These are phyloP conservation scores for Penicillium coffeae DNA, from an alignment of 495 filamentous ascomycete species.

Conservation along the genomic window DNA sequence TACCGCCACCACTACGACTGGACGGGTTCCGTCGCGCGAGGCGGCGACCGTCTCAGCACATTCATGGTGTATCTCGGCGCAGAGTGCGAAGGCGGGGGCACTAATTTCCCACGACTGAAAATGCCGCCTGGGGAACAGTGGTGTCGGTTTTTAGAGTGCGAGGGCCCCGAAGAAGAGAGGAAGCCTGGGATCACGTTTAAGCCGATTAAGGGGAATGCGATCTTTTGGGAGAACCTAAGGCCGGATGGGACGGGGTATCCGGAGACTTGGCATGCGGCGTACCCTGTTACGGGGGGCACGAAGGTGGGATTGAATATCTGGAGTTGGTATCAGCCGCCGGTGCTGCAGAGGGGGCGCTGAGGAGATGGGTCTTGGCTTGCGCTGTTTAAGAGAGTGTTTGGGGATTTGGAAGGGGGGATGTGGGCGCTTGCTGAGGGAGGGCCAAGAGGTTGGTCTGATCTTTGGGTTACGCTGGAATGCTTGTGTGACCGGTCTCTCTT, in stretches of 20 bases:
- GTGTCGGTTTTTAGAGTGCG: conserved; percentile 60
- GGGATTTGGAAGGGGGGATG: neutral
- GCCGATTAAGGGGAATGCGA: conserved; percentile 63
- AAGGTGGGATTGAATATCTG: conserved; percentile 86
- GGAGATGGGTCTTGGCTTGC: neutral
- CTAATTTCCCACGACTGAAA: conserved; percentile 52
- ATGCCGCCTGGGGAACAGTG: conserved; percentile 43
- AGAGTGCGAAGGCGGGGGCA: conserved; percentile 58
- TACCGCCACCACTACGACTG: conserved; percentile 60
- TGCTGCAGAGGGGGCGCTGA: conserved; percentile 9
- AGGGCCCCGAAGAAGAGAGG: conserved; percentile 18
- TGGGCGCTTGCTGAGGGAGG: neutral
- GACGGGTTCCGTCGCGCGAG: conserved; percentile 38
- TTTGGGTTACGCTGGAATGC: neutral
- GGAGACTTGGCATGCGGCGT: conserved; percentile 65
- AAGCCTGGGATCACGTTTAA: conserved; percentile 60
- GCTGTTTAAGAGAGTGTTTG: neutral
- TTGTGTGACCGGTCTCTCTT: neutral
- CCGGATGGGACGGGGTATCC: conserved; percentile 59
- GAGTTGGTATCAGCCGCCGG: conserved; percentile 48
- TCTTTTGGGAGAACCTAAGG: conserved; percentile 73
- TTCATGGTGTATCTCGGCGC: conserved; percentile 64
- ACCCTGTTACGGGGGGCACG: conserved; percentile 61
- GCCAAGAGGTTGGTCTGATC: neutral
- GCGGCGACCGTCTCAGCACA: conserved; percentile 47